Evolutionary conservation across 139 green algal species (phyloP), one percentile per base, ranked within the genome.

Genomic region (Spirogloea muscicola): DNA sequence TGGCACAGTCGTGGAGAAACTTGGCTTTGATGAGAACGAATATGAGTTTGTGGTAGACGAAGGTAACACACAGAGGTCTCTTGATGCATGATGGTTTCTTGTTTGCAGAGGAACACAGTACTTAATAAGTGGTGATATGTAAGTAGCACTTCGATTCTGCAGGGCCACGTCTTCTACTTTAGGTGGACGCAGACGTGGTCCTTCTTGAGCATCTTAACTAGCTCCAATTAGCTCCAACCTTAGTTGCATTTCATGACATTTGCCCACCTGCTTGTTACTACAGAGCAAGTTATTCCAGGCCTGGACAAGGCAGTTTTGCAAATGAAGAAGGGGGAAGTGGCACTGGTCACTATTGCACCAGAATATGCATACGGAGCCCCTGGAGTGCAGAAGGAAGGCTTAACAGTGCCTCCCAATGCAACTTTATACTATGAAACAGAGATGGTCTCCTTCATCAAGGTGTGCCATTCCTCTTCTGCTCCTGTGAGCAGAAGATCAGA

Each of bases 391-490:
- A 72, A 42, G 6, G 52, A 60, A 7, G 25, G 58, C 4, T 33
- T 3, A n/a, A 68, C 29, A 25, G 70, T 98, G 66, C 93, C 93
- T 1, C 58, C 87, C 0, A 84, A 89, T 58, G 88, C 94, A 9
- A 97, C 93, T 0, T 85, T 99, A 18, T 57, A 90, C 18, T 97
- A 97, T 72, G 94, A 98, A 77, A 86, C 96, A 9, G 81, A 86
- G 65, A 42, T 86, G 33, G 37, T 86, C 18, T 76, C 70, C 34
- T 87, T 76, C 58, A 52, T 74, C 38, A 76, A 76, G 62, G 62
- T 72, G 25, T 5, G 59, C n/a, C n/a, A n/a, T n/a, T n/a, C n/a
- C n/a, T n/a, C n/a, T n/a, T n/a, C n/a, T n/a, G n/a, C n/a, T n/a
- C n/a, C n/a, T n/a, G n/a, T n/a, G n/a, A n/a, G n/a, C n/a, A n/a